Evolutionary conservation across 768 basidiomycete species (phyloP).

Genomic region (Tremella fuciformis): DNA sequence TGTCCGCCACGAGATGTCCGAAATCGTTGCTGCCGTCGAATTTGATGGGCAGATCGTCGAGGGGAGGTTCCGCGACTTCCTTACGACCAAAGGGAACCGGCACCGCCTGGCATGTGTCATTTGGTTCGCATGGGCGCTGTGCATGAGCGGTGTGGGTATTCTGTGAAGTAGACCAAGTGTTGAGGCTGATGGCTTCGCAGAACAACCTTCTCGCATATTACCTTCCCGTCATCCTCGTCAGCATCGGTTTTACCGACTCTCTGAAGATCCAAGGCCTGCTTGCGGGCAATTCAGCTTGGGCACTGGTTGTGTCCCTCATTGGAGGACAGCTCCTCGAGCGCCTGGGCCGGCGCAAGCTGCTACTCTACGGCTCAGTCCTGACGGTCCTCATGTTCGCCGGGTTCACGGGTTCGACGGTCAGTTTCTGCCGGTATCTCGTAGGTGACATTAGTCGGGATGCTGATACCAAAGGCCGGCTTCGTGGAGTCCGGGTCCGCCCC

Average conservation of each 20-base stretch:
- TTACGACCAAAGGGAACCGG: slow-evolving; percentile 65
- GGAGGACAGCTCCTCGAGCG: slow-evolving; percentile 18
- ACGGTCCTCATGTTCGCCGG: slow-evolving; percentile 19
- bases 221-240: slow-evolving; percentile 62
- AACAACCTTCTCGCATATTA: slow-evolving; percentile 18
- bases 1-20: slow-evolving; percentile 48
- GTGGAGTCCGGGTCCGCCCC: not conserved
- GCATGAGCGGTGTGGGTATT: slow-evolving; percentile 5
- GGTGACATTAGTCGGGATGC: not conserved
- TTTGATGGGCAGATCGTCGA: slow-evolving; percentile 11
- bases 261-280: slow-evolving; percentile 56
- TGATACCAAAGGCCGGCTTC: not conserved
- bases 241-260: slow-evolving; percentile 61
- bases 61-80: slow-evolving; percentile 57
- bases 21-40: slow-evolving; percentile 67
- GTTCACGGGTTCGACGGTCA: slow-evolving; percentile 22
- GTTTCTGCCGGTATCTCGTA: not conserved
- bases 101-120: slow-evolving; percentile 10
- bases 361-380: slow-evolving; percentile 18
- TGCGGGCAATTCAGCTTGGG: slow-evolving; percentile 58
- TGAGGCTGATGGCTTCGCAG: not conserved
- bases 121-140: slow-evolving; percentile 7
- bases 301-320: slow-evolving; percentile 49
- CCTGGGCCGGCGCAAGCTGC: slow-evolving; percentile 20
- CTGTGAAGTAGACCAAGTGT: not conserved